Evolutionary conservation across 768 basidiomycete species (phyloP).

Genomic region (Phanerochaete sordida): DNA sequence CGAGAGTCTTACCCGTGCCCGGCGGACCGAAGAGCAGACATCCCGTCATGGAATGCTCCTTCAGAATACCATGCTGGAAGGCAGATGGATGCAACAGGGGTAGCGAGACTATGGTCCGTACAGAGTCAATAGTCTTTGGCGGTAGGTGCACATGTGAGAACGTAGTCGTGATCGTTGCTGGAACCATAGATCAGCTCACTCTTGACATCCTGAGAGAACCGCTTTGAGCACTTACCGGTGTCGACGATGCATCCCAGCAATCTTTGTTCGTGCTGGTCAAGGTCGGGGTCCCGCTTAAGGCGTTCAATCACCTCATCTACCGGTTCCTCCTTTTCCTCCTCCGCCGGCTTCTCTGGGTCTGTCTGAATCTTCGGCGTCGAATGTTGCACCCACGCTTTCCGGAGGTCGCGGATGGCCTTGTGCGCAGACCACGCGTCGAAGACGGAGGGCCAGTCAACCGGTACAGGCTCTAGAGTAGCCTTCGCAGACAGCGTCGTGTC

Average conservation of each 20-base stretch:
- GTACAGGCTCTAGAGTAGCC: slow-evolving; percentile 49
- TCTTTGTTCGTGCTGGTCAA: slow-evolving; percentile 79
- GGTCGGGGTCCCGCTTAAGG: slow-evolving; percentile 68
- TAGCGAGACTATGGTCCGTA: slow-evolving; percentile 87
- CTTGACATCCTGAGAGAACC: too few species aligned
- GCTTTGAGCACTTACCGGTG: slow-evolving; percentile 42
- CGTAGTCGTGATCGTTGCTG: slow-evolving; percentile 74
- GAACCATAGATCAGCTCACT: too few species aligned
- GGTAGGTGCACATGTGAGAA: slow-evolving; percentile 90
- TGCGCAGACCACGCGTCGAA: slow-evolving; percentile 63
- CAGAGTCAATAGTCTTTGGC: slow-evolving; percentile 83
- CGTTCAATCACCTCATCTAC: slow-evolving; percentile 73
- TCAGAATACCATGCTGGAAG: slow-evolving; percentile 85
- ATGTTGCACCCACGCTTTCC: slow-evolving; percentile 61
- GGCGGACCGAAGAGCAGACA: slow-evolving; percentile 92
- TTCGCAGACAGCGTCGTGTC: slow-evolving; percentile 28
- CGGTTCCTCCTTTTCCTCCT: slow-evolving; percentile 32
- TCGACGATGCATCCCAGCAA: slow-evolving; percentile 86
- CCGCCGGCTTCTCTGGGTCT: slow-evolving; percentile 28
- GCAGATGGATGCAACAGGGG: slow-evolving; percentile 85
- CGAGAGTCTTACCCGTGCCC: slow-evolving; percentile 87
- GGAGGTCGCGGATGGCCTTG: slow-evolving; percentile 43
- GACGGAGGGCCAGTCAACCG: slow-evolving; percentile 65
- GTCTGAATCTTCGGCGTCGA: slow-evolving; percentile 32
- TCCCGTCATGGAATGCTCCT: slow-evolving; percentile 88